Evolutionary conservation across 352 stramenopile species (phyloP).

Genomic region (Pythium oligandrum): DNA sequence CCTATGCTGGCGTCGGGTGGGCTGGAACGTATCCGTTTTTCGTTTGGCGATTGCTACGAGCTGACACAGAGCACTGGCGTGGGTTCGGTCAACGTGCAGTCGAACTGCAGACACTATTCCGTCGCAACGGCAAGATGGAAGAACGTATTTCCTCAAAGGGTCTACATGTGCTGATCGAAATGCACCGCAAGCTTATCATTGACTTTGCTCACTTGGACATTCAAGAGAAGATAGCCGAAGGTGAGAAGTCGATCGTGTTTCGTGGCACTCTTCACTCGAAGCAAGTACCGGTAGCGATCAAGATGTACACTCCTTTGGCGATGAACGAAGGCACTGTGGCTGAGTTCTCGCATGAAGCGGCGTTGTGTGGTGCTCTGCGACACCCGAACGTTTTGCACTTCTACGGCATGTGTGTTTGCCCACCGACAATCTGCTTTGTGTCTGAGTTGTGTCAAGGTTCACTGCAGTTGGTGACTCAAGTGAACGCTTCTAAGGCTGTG

Average conservation of each 20-base stretch:
- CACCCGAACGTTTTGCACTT: conserved; percentile 61
- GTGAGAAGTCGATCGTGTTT: conserved; percentile 43
- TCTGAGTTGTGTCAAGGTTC: conserved; percentile 72
- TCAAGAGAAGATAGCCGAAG: conserved; percentile 43
- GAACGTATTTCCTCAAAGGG: conserved; percentile 33
- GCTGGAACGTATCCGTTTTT: conserved; percentile 48
- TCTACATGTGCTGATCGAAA: conserved; percentile 67
- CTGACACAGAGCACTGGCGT: conserved; percentile 72
- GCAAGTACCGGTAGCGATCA: conserved; percentile 41
- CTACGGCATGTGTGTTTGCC: conserved; percentile 61
- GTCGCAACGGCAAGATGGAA: conserved; percentile 11
- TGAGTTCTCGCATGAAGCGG: conserved; percentile 55
- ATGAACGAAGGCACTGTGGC: conserved; percentile 51
- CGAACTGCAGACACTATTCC: conserved; percentile 45
- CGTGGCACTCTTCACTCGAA: conserved; percentile 26
- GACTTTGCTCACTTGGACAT: conserved; percentile 70
- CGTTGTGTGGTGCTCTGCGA: conserved; percentile 31
- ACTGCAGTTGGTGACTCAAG: conserved; percentile 31
- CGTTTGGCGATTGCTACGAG: conserved; percentile 66
- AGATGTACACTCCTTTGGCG: conserved; percentile 50
- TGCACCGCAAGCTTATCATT: conserved; percentile 68
- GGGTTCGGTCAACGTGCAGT: conserved; percentile 52
- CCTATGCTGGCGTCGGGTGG: conserved; percentile 41
- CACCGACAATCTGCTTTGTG: conserved; percentile 63
- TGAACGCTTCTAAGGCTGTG: conserved; percentile 5